Evolutionary conservation across 306 rosid genomes (phyloP), one percentile per base, ranked within the genome.

Genomic region (Castanea crenata): DNA sequence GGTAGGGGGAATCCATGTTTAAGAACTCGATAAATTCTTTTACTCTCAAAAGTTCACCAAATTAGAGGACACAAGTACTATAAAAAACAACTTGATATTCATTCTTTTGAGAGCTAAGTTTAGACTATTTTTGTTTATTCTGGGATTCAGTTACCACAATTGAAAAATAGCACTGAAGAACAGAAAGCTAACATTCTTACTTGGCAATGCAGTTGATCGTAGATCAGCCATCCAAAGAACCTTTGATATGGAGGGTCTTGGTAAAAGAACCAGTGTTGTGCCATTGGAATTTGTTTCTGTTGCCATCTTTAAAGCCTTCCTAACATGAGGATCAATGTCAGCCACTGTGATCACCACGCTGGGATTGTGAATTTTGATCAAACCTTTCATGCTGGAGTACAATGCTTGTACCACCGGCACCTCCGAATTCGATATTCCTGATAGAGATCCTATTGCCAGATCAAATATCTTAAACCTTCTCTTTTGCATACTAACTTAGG

Each of bases 201-300:
- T 81, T 82, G 98, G 94, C 78, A 95, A 76, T 49, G 99, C 89
- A 18, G 96, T 89, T 16, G 98, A 63, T 69, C 97, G 87, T 18
- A 95, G 86, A 88, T 95, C 96, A 82, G 96, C 94, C 97, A 93
- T 95, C 99, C 99, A 95, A 75, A 93, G 98, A 80, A 90, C 99
- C 74, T 85, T 89, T 1, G 94, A 52, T 5, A 95, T 58, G 8
- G 99, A 91, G 34, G 90, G 78, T 68, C 89, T 85, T 2, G 94
- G 99, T 35, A 95, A 73, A 78, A 90, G 92, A 87, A 93, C 89
- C 56, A 95, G 72, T 23, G 92, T 73, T 3, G 98, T 95, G 5
- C 38, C 81, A 77, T 90, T 95, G 38, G 84, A 70, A 57, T 78
- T 80, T 52, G 84, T 79, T 70, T 93, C 97, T n/a, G 89, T 74